Evolutionary conservation across 768 basidiomycete genomes (phyloP).

Genomic region (Xanthoconium stramineum): DNA sequence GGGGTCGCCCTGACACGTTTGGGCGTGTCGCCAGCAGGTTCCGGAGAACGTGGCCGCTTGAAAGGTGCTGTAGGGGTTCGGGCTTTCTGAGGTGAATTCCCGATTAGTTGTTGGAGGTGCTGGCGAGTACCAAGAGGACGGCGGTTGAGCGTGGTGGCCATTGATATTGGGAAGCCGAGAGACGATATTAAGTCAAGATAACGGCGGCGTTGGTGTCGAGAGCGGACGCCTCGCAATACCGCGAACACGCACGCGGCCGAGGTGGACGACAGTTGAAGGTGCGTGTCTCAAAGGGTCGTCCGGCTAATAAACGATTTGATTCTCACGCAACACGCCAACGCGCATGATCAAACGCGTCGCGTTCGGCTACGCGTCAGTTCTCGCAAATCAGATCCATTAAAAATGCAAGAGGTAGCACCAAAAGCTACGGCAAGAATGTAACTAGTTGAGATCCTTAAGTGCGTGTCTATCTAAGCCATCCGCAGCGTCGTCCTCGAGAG

Average conservation of each 20-base stretch:
- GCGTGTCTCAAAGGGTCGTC: constrained; percentile 1
- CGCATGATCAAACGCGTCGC: constrained; percentile 21
- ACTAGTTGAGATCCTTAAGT: constrained; percentile 25
- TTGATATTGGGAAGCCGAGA: constrained; percentile 13
- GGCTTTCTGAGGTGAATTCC: constrained; percentile 35
- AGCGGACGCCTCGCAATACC: background rate
- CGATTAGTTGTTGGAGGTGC: constrained; percentile 34
- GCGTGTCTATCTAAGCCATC: constrained; percentile 23
- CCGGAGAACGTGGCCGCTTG: constrained; percentile 54
- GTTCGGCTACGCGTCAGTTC: background rate
- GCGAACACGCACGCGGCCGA: background rate
- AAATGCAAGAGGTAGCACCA: constrained; percentile 5
- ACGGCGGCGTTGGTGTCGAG: background rate
- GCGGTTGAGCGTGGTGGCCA: constrained; percentile 46
- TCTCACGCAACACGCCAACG: constrained; percentile 27
- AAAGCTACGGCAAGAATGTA: background rate
- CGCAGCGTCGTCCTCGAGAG: constrained; percentile 7
- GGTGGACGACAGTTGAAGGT: background rate
- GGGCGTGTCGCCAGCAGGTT: constrained; percentile 35
- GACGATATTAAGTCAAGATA: constrained; percentile 4
- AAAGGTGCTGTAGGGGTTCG: constrained; percentile 31
- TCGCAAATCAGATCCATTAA: background rate
- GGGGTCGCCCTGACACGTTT: constrained; percentile 46
- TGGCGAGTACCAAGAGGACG: constrained; percentile 46
- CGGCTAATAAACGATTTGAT: constrained; percentile 12